Conservation (phyloP, 768 basidiomycete genomes). For the Pilatotrama ljubarskyi region DNA sequence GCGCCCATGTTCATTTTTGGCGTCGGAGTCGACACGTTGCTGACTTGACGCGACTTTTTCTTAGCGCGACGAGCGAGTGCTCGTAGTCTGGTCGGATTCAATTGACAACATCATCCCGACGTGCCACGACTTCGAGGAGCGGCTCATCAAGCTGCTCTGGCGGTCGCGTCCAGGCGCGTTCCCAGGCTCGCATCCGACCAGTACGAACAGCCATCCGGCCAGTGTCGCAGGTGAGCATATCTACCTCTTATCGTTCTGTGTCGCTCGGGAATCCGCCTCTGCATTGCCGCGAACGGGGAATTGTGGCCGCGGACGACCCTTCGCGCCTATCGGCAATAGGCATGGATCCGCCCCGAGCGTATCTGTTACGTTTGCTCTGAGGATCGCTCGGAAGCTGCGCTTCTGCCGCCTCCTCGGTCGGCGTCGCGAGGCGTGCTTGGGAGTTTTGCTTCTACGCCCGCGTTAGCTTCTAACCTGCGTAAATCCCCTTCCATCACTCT, state of each 20-base stretch:
- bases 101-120: slow-evolving; percentile 71
- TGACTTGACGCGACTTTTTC: not conserved
- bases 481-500: slow-evolving; percentile 12
- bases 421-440: not conserved
- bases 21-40: not conserved
- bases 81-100: slow-evolving; percentile 83
- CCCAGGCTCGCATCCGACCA: slow-evolving; percentile 31
- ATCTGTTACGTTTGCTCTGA: not conserved
- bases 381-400: slow-evolving; percentile 1
- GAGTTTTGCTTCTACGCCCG: not conserved
- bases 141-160: slow-evolving; percentile 60
- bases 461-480: slow-evolving; percentile 4
- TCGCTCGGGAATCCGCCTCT: not conserved
- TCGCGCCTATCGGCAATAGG: not conserved
- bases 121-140: slow-evolving; percentile 53
- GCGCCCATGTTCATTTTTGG: not conserved
- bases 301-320: not conserved
- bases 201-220: slow-evolving; percentile 24
- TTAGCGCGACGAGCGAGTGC: slow-evolving; percentile 79
- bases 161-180: slow-evolving; percentile 36
- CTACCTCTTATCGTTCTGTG: not conserved
- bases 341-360: not conserved
- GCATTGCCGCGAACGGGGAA: not conserved
- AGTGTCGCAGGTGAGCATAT: slow-evolving; percentile 22
- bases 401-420: not conserved